Evolutionary conservation across 345 rosid genomes (phyloP).

Genomic region (Corchorus olitorius): DNA sequence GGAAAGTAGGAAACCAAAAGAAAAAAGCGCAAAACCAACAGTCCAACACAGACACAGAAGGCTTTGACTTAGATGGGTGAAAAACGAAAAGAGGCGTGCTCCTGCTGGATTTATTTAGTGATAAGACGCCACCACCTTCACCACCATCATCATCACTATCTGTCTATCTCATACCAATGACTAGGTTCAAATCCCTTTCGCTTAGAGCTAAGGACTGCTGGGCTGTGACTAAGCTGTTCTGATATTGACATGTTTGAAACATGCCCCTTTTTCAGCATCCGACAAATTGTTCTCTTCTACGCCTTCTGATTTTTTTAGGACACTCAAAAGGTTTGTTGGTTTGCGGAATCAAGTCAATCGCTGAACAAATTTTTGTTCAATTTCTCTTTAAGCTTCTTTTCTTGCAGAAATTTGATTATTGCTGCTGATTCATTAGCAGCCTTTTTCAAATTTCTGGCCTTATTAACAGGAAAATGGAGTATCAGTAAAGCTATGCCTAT

Average conservation of each 20-base stretch:
- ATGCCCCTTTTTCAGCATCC: not conserved
- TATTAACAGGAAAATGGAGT: not conserved
- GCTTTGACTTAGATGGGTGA: not conserved
- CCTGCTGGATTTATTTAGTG: slow-evolving; percentile 19
- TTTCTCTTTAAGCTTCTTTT: not conserved
- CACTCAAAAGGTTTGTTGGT: not conserved
- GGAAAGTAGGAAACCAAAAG: not conserved
- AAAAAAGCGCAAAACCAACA: too few relatives aligned
- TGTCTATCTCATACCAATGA: too few relatives aligned
- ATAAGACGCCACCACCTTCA: not conserved
- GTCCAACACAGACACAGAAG: too few relatives aligned
- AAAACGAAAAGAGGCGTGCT: slow-evolving; percentile 17
- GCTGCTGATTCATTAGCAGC: not conserved
- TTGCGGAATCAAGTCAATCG: not conserved
- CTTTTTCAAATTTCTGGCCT: not conserved
- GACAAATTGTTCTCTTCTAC: not conserved
- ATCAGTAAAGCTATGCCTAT: not conserved
- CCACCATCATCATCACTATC: not conserved
- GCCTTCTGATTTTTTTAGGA: not conserved
- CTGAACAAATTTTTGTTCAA: not conserved
- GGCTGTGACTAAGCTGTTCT: slow-evolving; percentile 31
- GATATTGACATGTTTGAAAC: slow-evolving; percentile 31
- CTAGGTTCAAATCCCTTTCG: slow-evolving; percentile 1
- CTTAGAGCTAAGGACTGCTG: not conserved
- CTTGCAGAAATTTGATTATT: not conserved